phyloP scores from a whole-genome alignment of 805 yeast species.

The Metschnikowia gruessii region DNA sequence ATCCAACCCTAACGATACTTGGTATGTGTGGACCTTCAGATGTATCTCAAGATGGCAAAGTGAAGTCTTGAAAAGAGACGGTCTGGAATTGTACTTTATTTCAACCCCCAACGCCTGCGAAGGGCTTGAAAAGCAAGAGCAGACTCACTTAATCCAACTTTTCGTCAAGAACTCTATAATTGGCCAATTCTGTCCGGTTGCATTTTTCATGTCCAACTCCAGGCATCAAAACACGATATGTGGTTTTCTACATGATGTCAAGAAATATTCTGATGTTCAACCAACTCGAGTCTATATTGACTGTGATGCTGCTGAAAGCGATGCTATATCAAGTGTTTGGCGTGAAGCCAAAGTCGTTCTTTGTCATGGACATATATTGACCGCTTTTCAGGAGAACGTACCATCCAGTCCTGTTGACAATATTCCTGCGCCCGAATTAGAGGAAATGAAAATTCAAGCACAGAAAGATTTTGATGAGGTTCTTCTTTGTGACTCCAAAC shows the following conservation, averaged over 20 bases:
- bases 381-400: neutral
- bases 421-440: neutral
- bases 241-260: neutral
- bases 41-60: slow-evolving; percentile 3
- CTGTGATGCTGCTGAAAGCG: neutral
- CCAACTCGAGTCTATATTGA: slow-evolving; percentile 1
- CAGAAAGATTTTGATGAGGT: neutral
- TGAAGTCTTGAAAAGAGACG: neutral
- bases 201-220: slow-evolving; percentile 2
- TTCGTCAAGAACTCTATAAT: neutral
- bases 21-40: neutral
- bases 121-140: neutral
- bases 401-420: neutral
- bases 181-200: slow-evolving; percentile 1
- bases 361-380: neutral
- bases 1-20: neutral
- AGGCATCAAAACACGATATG: neutral
- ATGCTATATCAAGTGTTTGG: slow-evolving; percentile 1
- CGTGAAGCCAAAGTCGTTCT: neutral
- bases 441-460: neutral
- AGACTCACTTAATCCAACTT: neutral
- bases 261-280: neutral
- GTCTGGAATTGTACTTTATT: neutral
- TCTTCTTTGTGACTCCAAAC: neutral
- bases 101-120: neutral